Percentiles rank a stretch among this genome's conserved stretches.
These are phyloP conservation scores for Kwoniella shivajii DNA, from an alignment of 1,284 basidiomycete genomes.

Conservation along the genomic window DNA sequence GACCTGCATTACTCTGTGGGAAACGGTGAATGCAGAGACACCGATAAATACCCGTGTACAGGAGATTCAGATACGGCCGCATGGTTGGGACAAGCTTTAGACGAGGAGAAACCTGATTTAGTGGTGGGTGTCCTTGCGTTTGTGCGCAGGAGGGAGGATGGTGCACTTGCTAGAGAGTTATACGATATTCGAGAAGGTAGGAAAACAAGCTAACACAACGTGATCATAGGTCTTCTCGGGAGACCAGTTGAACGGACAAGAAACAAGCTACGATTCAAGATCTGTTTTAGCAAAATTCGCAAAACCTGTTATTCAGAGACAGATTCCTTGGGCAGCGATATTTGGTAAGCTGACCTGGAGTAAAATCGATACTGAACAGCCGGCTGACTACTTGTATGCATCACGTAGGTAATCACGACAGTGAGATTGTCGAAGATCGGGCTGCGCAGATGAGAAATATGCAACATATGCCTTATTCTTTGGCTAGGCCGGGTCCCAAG, in stretches of 20 bases:
- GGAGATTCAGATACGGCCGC: constrained; percentile 74
- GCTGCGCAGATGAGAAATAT: constrained; percentile 69
- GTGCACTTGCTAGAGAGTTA: too few relatives aligned
- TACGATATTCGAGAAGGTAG: too few relatives aligned
- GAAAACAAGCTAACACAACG: too few relatives aligned
- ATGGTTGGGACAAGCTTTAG: constrained; percentile 70
- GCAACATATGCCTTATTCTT: constrained; percentile 78
- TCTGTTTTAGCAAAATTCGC: constrained; percentile 87
- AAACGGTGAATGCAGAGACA: constrained; percentile 71
- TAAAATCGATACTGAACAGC: background rate
- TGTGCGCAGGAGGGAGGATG: background rate
- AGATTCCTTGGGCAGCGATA: constrained; percentile 84
- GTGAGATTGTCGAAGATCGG: constrained; percentile 64
- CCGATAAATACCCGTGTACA: constrained; percentile 54
- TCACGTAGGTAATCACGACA: constrained; percentile 76
- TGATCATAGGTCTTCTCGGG: constrained; percentile 68
- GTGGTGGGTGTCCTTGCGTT: constrained; percentile 60
- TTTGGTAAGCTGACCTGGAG: constrained; percentile 64
- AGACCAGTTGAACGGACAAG: constrained; percentile 80
- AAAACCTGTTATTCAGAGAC: constrained; percentile 68
- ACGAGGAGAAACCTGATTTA: constrained; percentile 81
- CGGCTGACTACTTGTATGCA: background rate
- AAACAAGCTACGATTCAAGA: constrained; percentile 81
- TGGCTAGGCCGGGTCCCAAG: constrained; percentile 75
- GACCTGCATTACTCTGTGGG: constrained; percentile 84